Evolutionary conservation across 225 moss, liverwort and hornwort genomes (phyloP).

Genomic region (Marchantia paleacea): DNA sequence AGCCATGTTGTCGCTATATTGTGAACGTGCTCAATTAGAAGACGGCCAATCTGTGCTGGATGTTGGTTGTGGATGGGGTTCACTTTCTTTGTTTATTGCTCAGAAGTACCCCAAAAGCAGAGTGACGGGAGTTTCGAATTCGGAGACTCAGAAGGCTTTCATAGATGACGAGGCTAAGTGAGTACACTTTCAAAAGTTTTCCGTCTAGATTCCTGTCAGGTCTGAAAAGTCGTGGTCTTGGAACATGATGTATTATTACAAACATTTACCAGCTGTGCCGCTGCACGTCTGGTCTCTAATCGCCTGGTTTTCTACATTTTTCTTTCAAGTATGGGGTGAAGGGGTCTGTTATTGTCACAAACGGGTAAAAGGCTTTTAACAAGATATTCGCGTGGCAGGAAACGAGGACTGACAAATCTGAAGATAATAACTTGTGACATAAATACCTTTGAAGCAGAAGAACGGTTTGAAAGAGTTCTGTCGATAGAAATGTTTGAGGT

Average conservation of each 20-base stretch:
- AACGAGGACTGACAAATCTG: slow-evolving; percentile 82
- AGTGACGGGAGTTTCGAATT: slow-evolving; percentile 79
- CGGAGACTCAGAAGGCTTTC: slow-evolving; percentile 69
- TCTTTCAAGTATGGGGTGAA: not conserved
- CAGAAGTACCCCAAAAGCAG: slow-evolving; percentile 68
- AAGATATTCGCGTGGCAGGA: slow-evolving; percentile 38
- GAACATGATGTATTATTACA: not conserved
- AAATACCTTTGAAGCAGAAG: slow-evolving; percentile 59
- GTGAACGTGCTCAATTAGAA: slow-evolving; percentile 65
- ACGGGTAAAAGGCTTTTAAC: not conserved
- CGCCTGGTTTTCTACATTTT: not conserved
- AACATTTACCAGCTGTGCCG: not conserved
- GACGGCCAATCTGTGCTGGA: slow-evolving; percentile 86
- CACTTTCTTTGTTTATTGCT: slow-evolving; percentile 75
- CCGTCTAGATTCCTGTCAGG: not conserved
- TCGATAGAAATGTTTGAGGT: slow-evolving; percentile 99
- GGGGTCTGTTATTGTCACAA: not conserved
- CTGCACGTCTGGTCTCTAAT: not conserved
- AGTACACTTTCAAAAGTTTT: slow-evolving; percentile 13
- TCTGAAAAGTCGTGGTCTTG: not conserved
- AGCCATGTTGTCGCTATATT: slow-evolving; percentile 79
- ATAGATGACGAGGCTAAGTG: slow-evolving; percentile 74
- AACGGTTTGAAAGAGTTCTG: slow-evolving; percentile 66
- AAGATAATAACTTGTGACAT: slow-evolving; percentile 80
- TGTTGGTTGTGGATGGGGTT: slow-evolving; percentile 98